Percentiles rank a stretch among this genome's conserved stretches.
Evolutionary conservation across 495 filamentous ascomycete genomes (phyloP).

Genomic region (Chaetomidium leptoderma): DNA sequence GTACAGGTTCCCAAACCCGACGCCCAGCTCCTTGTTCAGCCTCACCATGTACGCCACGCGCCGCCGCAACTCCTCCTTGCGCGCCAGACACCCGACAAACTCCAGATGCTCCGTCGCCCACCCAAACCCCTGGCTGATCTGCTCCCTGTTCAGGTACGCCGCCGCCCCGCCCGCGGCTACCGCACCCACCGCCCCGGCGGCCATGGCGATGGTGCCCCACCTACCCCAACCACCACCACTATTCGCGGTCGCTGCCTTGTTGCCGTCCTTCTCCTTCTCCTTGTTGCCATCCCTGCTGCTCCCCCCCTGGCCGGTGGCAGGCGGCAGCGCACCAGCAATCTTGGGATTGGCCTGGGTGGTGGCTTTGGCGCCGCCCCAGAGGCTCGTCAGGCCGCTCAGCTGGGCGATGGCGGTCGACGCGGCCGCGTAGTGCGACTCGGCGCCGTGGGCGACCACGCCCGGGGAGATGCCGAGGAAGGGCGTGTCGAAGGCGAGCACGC

Average conservation of each 20-base stretch:
- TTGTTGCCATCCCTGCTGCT: slow-evolving; percentile 5
- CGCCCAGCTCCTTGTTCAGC: slow-evolving; percentile 50
- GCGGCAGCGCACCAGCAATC: slow-evolving; percentile 31
- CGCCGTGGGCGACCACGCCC: slow-evolving; percentile 81
- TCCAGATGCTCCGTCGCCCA: slow-evolving; percentile 94
- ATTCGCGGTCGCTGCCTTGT: slow-evolving; percentile 30
- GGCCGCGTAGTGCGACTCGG: slow-evolving; percentile 76
- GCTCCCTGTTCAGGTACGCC: slow-evolving; percentile 76
- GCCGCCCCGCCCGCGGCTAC: slow-evolving; percentile 84
- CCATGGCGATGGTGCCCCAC: slow-evolving; percentile 81
- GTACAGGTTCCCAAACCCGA: slow-evolving; percentile 77
- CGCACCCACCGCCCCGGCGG: slow-evolving; percentile 74
- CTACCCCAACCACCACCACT: slow-evolving; percentile 49
- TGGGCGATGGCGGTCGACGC: slow-evolving; percentile 66
- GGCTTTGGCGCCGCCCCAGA: slow-evolving; percentile 50
- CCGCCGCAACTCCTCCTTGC: slow-evolving; percentile 67
- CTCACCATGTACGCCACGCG: slow-evolving; percentile 57
- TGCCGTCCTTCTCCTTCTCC: slow-evolving; percentile 18
- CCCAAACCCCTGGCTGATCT: slow-evolving; percentile 62
- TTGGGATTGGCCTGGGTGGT: slow-evolving; percentile 27
- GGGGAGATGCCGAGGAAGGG: slow-evolving; percentile 89
- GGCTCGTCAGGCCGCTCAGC: slow-evolving; percentile 56
- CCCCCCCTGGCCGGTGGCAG: slow-evolving; percentile 30
- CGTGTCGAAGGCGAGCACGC: slow-evolving; percentile 90
- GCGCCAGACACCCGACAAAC: slow-evolving; percentile 84